A percentile compares a stretch with the other conserved stretches of the same genome.
Evolutionary conservation across 495 filamentous ascomycete species (phyloP).

Genomic region (Aspergillus affinis): DNA sequence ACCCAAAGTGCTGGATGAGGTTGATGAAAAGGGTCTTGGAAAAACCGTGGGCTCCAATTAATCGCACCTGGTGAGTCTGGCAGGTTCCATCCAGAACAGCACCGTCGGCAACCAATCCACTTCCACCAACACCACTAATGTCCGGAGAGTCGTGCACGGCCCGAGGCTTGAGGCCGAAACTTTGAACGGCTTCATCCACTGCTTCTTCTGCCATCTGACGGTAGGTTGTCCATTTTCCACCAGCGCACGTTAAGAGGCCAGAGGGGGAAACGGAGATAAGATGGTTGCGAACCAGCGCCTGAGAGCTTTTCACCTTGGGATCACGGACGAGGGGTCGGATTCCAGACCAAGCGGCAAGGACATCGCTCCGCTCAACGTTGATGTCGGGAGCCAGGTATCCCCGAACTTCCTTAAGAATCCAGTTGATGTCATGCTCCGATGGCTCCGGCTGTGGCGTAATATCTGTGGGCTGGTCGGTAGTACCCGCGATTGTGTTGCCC

Average conservation of each 20-base stretch:
- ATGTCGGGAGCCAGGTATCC: constrained; percentile 91
- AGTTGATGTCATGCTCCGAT: constrained; percentile 90
- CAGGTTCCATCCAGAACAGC: constrained; percentile 79
- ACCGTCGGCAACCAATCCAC: constrained; percentile 63
- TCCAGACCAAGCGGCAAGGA: constrained; percentile 94
- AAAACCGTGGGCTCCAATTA: constrained; percentile 92
- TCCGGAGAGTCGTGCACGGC: constrained; percentile 61
- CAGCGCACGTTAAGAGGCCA: constrained; percentile 90
- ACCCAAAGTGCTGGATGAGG: constrained; percentile 93
- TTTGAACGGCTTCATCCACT: constrained; percentile 82
- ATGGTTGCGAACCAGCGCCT: constrained; percentile 94
- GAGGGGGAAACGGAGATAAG: constrained; percentile 83
- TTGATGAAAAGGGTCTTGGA: constrained; percentile 97
- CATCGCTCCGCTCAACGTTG: constrained; percentile 89
- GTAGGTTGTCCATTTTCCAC: constrained; percentile 99
- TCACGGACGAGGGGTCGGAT: constrained; percentile 93
- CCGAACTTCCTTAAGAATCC: constrained; percentile 91
- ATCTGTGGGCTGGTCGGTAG: constrained; percentile 83
- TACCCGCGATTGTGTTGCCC: constrained; percentile 97
- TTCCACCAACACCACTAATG: constrained; percentile 72
- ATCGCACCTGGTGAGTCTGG: constrained; percentile 86
- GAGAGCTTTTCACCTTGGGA: constrained; percentile 88
- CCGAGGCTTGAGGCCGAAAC: constrained; percentile 68
- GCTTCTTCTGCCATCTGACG: constrained; percentile 98
- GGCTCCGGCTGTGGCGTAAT: constrained; percentile 84